Percentiles rank a stretch among this genome's conserved stretches.
Conservation (phyloP, 2,329 filamentous ascomycete genomes). For the Penicillium sp. region DNA sequence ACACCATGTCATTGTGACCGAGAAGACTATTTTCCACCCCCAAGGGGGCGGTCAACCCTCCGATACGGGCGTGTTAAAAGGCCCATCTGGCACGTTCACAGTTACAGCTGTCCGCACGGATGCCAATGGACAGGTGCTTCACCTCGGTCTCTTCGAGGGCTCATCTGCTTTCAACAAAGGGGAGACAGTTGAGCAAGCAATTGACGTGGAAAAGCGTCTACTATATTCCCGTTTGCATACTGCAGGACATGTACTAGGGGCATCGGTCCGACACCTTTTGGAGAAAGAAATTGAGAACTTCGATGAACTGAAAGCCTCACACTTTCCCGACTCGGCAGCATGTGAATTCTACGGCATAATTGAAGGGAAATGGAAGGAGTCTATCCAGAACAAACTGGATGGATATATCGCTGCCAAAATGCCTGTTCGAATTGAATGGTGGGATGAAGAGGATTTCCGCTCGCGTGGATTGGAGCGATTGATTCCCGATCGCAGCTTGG, state of each 20-base stretch:
- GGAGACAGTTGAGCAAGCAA: conserved; percentile 53
- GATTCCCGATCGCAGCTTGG: conserved; percentile 49
- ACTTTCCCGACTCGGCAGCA: conserved; percentile 65
- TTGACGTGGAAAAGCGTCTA: conserved; percentile 60
- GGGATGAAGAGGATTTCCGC: conserved; percentile 62
- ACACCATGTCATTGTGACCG: conserved; percentile 59
- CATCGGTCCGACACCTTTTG: conserved; percentile 61
- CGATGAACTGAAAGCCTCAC: conserved; percentile 68
- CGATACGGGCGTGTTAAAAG: conserved; percentile 60
- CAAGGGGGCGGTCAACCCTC: conserved; percentile 74
- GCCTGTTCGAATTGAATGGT: conserved; percentile 65
- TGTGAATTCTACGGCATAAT: conserved; percentile 69
- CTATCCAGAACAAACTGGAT: conserved; percentile 62
- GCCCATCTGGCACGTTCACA: conserved; percentile 43
- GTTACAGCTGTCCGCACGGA: conserved; percentile 59
- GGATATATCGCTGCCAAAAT: conserved; percentile 56
- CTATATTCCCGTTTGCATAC: conserved; percentile 70
- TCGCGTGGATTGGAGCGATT: conserved; percentile 55
- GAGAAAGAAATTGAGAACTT: conserved; percentile 54
- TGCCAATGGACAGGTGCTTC: conserved; percentile 59
- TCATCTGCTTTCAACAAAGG: conserved; percentile 32
- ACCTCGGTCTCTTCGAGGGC: conserved; percentile 60
- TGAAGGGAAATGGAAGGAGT: conserved; percentile 59
- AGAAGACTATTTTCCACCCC: conserved; percentile 70
- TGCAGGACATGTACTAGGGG: conserved; percentile 68